phyloP scores from a whole-genome alignment of 768 basidiomycete genomes.

The Calocera viscosa region DNA sequence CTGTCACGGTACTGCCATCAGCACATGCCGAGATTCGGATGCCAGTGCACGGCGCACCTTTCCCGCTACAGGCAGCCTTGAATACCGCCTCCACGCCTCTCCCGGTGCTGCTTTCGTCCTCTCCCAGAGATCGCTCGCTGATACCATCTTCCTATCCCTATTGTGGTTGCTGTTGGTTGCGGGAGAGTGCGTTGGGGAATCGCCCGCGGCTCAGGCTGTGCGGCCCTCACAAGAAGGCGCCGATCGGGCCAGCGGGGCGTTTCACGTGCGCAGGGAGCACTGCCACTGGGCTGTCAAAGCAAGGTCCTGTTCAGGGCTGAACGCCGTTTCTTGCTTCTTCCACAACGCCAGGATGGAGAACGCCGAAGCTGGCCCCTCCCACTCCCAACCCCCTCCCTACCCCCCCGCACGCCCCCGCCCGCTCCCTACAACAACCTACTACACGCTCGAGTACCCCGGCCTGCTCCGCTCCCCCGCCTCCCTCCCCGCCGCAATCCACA shows the following conservation, averaged over 20 bases:
- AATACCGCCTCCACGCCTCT: constrained; percentile 29
- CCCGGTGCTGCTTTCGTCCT: not conserved
- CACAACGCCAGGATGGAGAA: not conserved
- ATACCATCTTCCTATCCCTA: not conserved
- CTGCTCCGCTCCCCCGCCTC: constrained; percentile 51
- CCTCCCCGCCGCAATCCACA: constrained; percentile 47
- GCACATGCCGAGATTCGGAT: too few relatives aligned
- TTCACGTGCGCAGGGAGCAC: constrained; percentile 9
- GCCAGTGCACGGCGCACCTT: constrained; percentile 35
- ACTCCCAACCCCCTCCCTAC: constrained; percentile 14
- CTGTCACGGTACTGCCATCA: constrained; percentile 32
- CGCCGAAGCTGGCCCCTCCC: constrained; percentile 10
- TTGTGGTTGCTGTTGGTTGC: too few relatives aligned
- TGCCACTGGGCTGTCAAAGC: not conserved
- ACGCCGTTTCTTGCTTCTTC: too few relatives aligned
- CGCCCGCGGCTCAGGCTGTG: too few relatives aligned
- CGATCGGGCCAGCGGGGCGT: not conserved
- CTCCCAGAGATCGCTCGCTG: not conserved
- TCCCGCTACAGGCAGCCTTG: constrained; percentile 37
- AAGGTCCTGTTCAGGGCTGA: not conserved
- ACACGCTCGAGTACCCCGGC: constrained; percentile 84
- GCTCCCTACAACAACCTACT: constrained; percentile 39
- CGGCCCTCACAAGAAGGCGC: too few relatives aligned
- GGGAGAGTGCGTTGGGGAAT: too few relatives aligned
- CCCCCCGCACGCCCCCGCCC: too few relatives aligned